Base-by-base conservation (phyloP, 139 green algal species). In the Picochlorum sp. region DNA sequence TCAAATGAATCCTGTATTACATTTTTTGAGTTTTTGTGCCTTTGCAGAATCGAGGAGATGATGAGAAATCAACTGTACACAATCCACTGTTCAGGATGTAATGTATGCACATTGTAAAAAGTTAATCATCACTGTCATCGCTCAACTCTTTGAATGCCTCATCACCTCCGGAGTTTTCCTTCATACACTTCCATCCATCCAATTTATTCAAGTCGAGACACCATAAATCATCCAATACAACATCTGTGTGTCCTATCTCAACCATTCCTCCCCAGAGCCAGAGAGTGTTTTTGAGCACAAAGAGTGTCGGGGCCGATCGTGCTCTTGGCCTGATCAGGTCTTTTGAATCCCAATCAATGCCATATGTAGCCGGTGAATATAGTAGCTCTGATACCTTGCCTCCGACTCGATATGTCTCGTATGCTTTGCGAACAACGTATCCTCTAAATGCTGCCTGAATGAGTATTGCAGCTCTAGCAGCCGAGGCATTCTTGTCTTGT, bases 211-310 rank as follows among this genome's bases (percentile, higher is more conserved):
- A 71, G 73, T 97, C 83, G 8, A 98, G 68, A 16, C 50, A 62
- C 89, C 90, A 98, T 44, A 98, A 65, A 73, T 98, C 92, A 68
- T 97, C 92, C 66, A 98, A 73, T 8, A 87, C 92, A 7, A 98
- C 66, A 69, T 96, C 89, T 5, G 69, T 68, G 63, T 83, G 75
- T 16, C 62, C 62, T 10, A 74, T 63, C 75, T 96, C 89, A 45
- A 96, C 89, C n/a, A 88, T 84, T 34, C 91, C 91, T 15, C 90
- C 92, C 52, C 89, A 86, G 60, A 98, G 68, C 80, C 84, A 96
- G 61, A 97, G 64, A 18, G 68, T 87, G 74, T 92, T 92, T 62
- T 80, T 81, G 5, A 84, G 58, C 23, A 97, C 84, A 11, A 69
- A 70, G 44, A 86, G 44, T 65, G 78, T 72, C 20, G 73, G 66